Evolutionary conservation across 352 stramenopile species (phyloP).

Genomic region (Phytophthora fragariaefolia): DNA sequence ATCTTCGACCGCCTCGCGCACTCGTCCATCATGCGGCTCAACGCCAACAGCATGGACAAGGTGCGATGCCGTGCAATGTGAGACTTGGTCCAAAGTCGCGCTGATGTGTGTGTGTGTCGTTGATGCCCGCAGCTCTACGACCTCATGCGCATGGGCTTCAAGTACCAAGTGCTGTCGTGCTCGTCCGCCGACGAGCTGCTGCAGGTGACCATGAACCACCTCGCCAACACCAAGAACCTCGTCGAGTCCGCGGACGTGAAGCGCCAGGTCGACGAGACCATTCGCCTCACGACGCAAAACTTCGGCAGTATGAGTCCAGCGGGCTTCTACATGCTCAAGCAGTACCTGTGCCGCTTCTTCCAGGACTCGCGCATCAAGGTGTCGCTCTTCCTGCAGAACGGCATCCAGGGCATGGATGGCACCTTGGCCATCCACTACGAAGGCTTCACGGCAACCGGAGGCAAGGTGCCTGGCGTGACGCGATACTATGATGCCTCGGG

Average conservation of each 20-base stretch:
- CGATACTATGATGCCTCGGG: conserved; percentile 76
- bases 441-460: conserved; percentile 73
- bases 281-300: conserved; percentile 72
- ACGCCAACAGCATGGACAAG: conserved; percentile 95
- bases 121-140: conserved; percentile 81
- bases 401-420: conserved; percentile 86
- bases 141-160: conserved; percentile 96
- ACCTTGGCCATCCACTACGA: conserved; percentile 82
- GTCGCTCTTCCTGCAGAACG: conserved; percentile 90
- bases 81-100: background rate
- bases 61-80: conserved; percentile 21
- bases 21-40: conserved; percentile 95
- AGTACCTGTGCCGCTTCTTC: conserved; percentile 90
- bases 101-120: too few species aligned
- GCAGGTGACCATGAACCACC: conserved; percentile 90
- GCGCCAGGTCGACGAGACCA: conserved; percentile 77
- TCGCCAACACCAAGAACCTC: conserved; percentile 77
- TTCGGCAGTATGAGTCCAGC: conserved; percentile 73
- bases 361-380: conserved; percentile 93
- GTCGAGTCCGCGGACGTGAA: conserved; percentile 73
- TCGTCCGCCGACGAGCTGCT: conserved; percentile 87
- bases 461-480: conserved; percentile 68
- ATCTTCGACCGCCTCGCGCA: conserved; percentile 93
- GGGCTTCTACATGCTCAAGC: conserved; percentile 85
- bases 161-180: conserved; percentile 90